phyloP scores from a whole-genome alignment of 306 rosid genomes.

The Corylus avellana region DNA sequence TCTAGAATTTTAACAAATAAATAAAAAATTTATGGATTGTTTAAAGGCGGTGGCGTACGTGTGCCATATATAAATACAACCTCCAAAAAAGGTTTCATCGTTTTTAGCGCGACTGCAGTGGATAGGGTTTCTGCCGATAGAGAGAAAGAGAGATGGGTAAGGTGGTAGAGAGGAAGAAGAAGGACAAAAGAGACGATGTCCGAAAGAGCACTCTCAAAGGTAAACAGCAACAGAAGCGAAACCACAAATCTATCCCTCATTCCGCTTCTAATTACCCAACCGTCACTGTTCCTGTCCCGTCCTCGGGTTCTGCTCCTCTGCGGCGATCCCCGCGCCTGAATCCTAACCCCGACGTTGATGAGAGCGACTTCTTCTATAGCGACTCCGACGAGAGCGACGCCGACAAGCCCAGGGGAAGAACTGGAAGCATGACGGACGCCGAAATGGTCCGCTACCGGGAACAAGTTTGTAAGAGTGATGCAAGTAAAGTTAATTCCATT shows the following conservation, averaged over 20 bases:
- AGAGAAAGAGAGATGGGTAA: slow-evolving; percentile 46
- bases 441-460: too few relatives aligned
- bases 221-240: slow-evolving; percentile 27
- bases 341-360: slow-evolving; percentile 39
- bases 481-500: too few relatives aligned
- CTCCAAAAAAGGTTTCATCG: too few relatives aligned
- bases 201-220: slow-evolving; percentile 58
- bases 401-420: too few relatives aligned
- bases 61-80: too few relatives aligned
- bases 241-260: slow-evolving; percentile 30
- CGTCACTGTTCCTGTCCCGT: slow-evolving; percentile 5
- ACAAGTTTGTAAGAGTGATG: too few relatives aligned
- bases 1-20: too few relatives aligned
- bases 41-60: too few relatives aligned
- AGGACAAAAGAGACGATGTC: slow-evolving; percentile 71
- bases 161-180: slow-evolving; percentile 68
- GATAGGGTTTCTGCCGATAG: slow-evolving; percentile 17
- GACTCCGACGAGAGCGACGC: too few relatives aligned
- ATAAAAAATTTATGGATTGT: too few relatives aligned
- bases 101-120: too few relatives aligned
- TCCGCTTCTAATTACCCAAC: slow-evolving; percentile 43
- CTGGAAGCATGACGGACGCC: too few relatives aligned
- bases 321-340: slow-evolving; percentile 77
- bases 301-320: slow-evolving; percentile 7
- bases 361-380: background rate